phyloP scores from a whole-genome alignment of 106 monocot genomes.

The Dioscorea alata region DNA sequence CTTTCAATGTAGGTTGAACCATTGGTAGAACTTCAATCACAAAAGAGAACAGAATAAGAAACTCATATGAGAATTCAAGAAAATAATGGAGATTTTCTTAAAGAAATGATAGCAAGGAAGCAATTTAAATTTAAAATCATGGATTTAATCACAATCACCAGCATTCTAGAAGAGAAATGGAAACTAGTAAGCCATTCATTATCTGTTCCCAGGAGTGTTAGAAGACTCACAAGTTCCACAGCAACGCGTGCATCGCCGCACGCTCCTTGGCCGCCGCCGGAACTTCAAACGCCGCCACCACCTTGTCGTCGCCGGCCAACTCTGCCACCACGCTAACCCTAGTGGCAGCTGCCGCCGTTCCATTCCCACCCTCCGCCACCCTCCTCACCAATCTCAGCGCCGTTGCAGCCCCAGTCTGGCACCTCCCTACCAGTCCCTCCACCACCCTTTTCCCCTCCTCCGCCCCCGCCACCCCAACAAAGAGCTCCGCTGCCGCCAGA shows the following conservation, averaged over 20 bases:
- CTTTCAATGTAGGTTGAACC: no score
- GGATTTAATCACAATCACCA: no score
- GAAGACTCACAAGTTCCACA: constrained; percentile 81
- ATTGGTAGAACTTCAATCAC: no score
- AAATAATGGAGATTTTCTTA: no score
- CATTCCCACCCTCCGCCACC: constrained; percentile 37
- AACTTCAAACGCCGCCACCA: constrained; percentile 51
- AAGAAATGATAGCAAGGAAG: no score
- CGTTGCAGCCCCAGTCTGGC: constrained; percentile 44
- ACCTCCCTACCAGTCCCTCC: constrained; percentile 43
- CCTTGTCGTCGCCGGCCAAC: constrained; percentile 66
- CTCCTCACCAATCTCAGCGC: constrained; percentile 61
- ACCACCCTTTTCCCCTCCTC: constrained; percentile 58
- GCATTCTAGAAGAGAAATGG: no score
- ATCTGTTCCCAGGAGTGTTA: no score
- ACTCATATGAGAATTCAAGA: no score
- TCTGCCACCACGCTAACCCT: constrained; percentile 59
- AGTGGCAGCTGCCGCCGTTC: constrained; percentile 10
- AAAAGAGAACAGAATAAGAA: no score
- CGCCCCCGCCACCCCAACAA: constrained; percentile 38
- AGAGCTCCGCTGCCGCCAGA: constrained; percentile 65
- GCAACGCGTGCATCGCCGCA: constrained; percentile 68
- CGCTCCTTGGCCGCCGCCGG: constrained; percentile 37
- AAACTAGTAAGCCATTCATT: no score
- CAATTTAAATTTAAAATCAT: no score